Evolutionary conservation across 176 grass and related monocot species (phyloP).

Genomic region (Zea luxurians): DNA sequence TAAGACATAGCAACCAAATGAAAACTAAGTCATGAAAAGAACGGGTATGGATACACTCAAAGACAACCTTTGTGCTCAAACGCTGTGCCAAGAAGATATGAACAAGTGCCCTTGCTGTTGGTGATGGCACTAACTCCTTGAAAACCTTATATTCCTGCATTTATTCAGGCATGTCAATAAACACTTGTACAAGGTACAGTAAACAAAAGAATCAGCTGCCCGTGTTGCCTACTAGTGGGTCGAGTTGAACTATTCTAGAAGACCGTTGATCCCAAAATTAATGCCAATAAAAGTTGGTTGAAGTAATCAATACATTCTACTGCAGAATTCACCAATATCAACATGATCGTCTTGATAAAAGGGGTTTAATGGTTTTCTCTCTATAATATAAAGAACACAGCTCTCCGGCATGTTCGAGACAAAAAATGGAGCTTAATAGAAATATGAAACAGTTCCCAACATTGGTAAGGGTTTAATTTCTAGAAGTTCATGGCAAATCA

Average conservation of each 20-base stretch:
- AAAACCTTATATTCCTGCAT: slow-evolving; percentile 84
- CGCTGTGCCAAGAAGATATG: slow-evolving; percentile 89
- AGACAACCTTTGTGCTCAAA: slow-evolving; percentile 72
- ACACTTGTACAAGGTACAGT: background rate
- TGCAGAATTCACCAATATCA: background rate
- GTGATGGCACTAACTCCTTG: slow-evolving; percentile 72
- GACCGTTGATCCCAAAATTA: background rate
- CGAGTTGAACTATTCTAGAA: background rate
- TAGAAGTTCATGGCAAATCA: background rate
- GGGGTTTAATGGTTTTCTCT: background rate
- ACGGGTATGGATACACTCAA: background rate
- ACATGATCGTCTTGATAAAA: background rate
- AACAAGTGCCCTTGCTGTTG: slow-evolving; percentile 80
- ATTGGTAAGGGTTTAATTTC: background rate
- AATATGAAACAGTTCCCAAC: background rate
- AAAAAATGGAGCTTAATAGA: background rate
- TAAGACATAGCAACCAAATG: background rate
- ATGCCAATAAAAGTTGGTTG: background rate
- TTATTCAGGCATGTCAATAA: slow-evolving; percentile 34
- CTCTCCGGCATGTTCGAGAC: too few relatives aligned
- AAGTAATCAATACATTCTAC: background rate
- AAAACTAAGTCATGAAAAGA: slow-evolving; percentile 28
- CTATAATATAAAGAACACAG: too few relatives aligned
- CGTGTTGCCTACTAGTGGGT: background rate
- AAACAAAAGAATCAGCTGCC: background rate